Percentiles rank a stretch among this genome's conserved stretches.
Conservation (phyloP, 2,329 filamentous ascomycete species). For the Fusarium multiceps region DNA sequence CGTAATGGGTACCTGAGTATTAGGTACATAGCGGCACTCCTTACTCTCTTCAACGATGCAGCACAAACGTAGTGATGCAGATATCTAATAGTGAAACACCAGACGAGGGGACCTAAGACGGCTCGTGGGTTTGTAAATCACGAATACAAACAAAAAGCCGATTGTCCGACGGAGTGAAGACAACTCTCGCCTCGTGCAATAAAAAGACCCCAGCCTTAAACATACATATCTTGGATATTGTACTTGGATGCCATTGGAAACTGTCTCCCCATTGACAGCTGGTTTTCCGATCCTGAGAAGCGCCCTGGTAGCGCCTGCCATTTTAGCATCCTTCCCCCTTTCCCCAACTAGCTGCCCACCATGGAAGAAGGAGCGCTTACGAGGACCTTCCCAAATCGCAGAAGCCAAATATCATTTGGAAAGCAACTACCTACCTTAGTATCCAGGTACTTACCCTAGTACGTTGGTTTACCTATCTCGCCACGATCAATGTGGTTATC, state of each 20-base stretch:
- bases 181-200: neutral
- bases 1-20: neutral
- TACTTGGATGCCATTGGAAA: no score
- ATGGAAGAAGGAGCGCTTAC: neutral
- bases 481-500: neutral
- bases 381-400: neutral
- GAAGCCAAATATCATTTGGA: neutral
- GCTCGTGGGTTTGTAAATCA: neutral
- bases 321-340: neutral
- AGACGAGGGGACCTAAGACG: neutral
- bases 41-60: neutral
- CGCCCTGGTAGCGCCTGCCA: neutral
- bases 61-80: neutral
- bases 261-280: neutral
- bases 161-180: neutral
- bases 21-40: neutral
- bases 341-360: neutral
- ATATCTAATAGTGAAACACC: neutral
- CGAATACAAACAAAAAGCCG: neutral
- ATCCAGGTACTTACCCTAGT: neutral
- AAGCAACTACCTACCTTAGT: neutral
- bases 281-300: neutral
- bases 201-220: neutral
- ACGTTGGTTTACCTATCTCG: neutral
- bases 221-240: neutral